A percentile compares a stretch with the other conserved stretches of the same genome.
Conservation (phyloP, 2,329 filamentous ascomycete species). For the Cyphellophora attinorum region DNA sequence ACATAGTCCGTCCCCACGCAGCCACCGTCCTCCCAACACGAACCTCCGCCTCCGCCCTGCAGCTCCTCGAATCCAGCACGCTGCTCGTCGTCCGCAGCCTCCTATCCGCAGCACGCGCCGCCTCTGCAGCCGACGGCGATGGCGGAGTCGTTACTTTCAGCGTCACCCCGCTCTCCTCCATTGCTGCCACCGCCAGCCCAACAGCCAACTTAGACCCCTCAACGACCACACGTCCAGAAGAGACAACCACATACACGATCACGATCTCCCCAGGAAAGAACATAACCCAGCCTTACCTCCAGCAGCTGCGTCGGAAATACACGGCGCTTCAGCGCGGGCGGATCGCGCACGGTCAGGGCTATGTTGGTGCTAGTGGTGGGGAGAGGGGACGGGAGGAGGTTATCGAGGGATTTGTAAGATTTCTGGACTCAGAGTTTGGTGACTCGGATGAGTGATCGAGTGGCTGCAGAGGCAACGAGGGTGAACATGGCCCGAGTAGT, state of each 20-base stretch:
- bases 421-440: conserved; percentile 34
- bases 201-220: neutral
- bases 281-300: conserved; percentile 31
- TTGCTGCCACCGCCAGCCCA: neutral
- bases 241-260: conserved; percentile 3
- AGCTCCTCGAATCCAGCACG: conserved; percentile 27
- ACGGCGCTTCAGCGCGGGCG: conserved; percentile 32
- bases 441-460: conserved; percentile 16
- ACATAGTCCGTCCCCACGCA: conserved; percentile 29
- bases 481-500: too few species aligned
- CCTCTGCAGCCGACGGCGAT: conserved; percentile 5
- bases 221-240: neutral
- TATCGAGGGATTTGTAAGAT: conserved; percentile 35
- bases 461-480: neutral
- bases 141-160: conserved; percentile 10
- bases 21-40: conserved; percentile 31
- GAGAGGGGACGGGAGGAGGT: conserved; percentile 21
- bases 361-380: conserved; percentile 20
- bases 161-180: conserved; percentile 5
- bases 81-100: conserved; percentile 15
- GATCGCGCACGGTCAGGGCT: conserved; percentile 24
- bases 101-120: conserved; percentile 8
- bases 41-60: conserved; percentile 31
- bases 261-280: conserved; percentile 15
- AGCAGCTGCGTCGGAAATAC: conserved; percentile 36